Conservation (phyloP, 73 alveolate genomes). For the Paramecium biaurelia region DNA sequence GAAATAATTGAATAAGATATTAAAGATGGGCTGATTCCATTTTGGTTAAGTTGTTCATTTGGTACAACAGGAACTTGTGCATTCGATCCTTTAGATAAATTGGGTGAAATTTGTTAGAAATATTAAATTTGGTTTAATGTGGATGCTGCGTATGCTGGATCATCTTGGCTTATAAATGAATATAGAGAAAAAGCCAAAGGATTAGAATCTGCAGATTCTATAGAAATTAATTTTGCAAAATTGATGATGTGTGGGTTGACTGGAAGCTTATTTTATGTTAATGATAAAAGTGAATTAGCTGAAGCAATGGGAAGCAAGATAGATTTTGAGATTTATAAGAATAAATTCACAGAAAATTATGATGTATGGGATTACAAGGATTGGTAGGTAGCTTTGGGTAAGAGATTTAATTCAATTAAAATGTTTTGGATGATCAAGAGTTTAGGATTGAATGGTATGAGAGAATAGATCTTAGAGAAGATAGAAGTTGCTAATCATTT, state of each 20-base stretch:
- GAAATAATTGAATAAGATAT: constrained; percentile 46
- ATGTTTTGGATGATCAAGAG: constrained; percentile 46
- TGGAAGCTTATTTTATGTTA: constrained; percentile 57
- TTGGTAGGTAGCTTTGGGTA: constrained; percentile 64
- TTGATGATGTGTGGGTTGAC: constrained; percentile 48
- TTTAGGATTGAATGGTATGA: constrained; percentile 42
- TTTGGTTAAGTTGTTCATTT: constrained; percentile 18
- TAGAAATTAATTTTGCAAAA: constrained; percentile 56
- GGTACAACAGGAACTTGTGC: constrained; percentile 67
- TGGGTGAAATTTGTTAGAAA: constrained; percentile 38
- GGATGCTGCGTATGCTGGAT: constrained; percentile 65
- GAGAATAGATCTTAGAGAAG: constrained; percentile 42
- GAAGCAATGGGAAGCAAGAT: constrained; percentile 29
- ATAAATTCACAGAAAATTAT: constrained; percentile 11
- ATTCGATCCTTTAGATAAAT: constrained; percentile 45
- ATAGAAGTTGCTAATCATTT: constrained; percentile 50
- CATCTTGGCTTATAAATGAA: constrained; percentile 59
- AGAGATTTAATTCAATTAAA: constrained; percentile 55
- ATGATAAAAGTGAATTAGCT: constrained; percentile 43
- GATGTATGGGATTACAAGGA: constrained; percentile 61
- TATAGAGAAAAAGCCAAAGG: constrained; percentile 45
- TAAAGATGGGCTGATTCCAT: constrained; percentile 54
- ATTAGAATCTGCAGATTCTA: constrained; percentile 48
- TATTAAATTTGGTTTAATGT: constrained; percentile 59
- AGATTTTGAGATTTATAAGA: constrained; percentile 44